Base-by-base conservation (phyloP, 2,329 filamentous ascomycete genomes). In the Dactylella cylindrospora region DNA sequence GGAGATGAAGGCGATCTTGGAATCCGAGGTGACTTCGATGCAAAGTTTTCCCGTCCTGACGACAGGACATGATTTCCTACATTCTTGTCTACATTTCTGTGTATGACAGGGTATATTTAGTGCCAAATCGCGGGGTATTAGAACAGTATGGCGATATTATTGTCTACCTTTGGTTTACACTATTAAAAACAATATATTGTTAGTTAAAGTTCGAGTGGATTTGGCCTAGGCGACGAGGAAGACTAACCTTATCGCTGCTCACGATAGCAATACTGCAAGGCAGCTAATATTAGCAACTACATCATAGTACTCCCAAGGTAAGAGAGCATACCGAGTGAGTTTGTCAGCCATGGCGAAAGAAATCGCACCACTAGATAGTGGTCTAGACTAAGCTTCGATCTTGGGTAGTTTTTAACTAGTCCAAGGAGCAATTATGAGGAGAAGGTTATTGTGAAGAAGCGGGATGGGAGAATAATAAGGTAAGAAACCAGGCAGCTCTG, bases 11-110 rank as follows among this genome's bases (percentile, higher is more conserved):
- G 93, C 93, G 70, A 98, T 91, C 72, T 91, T 91, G 67, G 91
- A 94, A 57, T 88, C 82, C 66, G 88, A 78, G 47, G 81, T 79
- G 71, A 98, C 94, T 79, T 98, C 91, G 73, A 97, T 96, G 76
- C 90, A 95, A 68, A 94, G 84, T 80, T 96, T 97, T 76, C 93
- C 93, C 64, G 90, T 95, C 71, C 91, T 88, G 69, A 98, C 93
- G 66, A 98, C 93, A 23, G 94, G 90, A 74, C 93, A 98, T 23
- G 90, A 91, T 75, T 97, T 97, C 76, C 97, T 97, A 81, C 93
- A 98, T 76, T 98, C 93, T 78, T 96, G 91, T 69, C 91, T 85
- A 76, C 93, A 97, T 89, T 97, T 97, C 86, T 90, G 71, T 67
- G 22, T 33, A 64, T 70, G 60, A 70, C 69, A 71, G 60, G 53